Evolutionary conservation across 2,329 filamentous ascomycete genomes (phyloP).

Genomic region (Trichoderma sp.): DNA sequence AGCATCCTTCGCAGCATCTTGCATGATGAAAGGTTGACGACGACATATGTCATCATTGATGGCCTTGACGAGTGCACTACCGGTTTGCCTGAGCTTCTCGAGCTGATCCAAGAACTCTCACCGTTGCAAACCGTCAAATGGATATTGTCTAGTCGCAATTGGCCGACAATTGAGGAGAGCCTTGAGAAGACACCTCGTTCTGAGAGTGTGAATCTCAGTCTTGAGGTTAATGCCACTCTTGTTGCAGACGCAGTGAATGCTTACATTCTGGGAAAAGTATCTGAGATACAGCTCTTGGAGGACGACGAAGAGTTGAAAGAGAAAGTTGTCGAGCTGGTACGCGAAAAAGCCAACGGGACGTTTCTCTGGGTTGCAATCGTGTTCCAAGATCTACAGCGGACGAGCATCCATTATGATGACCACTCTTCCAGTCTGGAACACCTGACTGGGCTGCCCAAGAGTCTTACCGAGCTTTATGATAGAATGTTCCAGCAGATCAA

Average conservation of each 20-base stretch:
- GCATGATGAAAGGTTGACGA: constrained; percentile 37
- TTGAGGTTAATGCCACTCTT: not conserved
- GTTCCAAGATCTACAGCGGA: constrained; percentile 29
- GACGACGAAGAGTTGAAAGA: too few species aligned
- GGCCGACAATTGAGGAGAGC: constrained; percentile 28
- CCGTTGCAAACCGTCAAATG: constrained; percentile 6
- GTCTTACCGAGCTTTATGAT: not conserved
- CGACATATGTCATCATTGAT: constrained; percentile 46
- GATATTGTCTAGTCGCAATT: constrained; percentile 23
- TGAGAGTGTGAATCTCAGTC: not conserved
- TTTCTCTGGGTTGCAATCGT: constrained; percentile 35
- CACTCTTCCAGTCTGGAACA: not conserved
- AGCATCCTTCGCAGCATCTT: constrained; percentile 47
- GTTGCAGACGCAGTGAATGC: not conserved
- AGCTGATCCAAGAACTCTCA: constrained; percentile 41
- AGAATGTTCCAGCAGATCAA: not conserved
- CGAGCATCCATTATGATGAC: not conserved
- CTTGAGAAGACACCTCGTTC: not conserved
- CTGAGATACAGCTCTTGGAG: too few species aligned
- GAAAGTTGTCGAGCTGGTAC: too few species aligned
- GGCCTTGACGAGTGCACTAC: constrained; percentile 47
- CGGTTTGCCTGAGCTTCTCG: constrained; percentile 42
- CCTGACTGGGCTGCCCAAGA: not conserved
- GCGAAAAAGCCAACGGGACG: constrained; percentile 42
- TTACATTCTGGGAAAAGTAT: constrained; percentile 8